Conservation (phyloP, 768 basidiomycete genomes). For the Kwoniella europaea region DNA sequence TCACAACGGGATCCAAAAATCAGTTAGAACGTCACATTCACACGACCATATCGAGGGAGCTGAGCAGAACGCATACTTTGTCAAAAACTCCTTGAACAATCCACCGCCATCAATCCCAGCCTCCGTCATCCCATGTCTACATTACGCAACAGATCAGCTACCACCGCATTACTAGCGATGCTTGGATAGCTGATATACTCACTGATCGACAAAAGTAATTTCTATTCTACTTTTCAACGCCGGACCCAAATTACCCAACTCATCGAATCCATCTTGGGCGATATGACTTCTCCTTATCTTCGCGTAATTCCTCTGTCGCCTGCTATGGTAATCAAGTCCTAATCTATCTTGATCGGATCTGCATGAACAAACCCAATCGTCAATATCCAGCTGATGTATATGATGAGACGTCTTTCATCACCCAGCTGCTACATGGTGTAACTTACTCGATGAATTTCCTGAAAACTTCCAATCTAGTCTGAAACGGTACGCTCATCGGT, state of each 20-base stretch:
- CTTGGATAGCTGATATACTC: conserved; percentile 47
- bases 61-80: conserved; percentile 59
- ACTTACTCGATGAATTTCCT: conserved; percentile 70
- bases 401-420: not conserved
- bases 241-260: conserved; percentile 68
- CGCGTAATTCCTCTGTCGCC: conserved; percentile 62
- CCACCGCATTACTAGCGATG: not conserved
- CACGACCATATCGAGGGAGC: not conserved
- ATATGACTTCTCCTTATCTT: conserved; percentile 73
- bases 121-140: conserved; percentile 57
- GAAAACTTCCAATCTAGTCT: conserved; percentile 86
- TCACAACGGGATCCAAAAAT: not conserved
- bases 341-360: conserved; percentile 64
- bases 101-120: conserved; percentile 96
- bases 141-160: conserved; percentile 16
- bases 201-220: conserved; percentile 96
- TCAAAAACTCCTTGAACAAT: conserved; percentile 97
- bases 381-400: not conserved
- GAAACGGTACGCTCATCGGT: conserved; percentile 93
- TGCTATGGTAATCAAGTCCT: conserved; percentile 49
- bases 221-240: conserved; percentile 81
- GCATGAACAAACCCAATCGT: not conserved
- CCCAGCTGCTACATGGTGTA: not conserved
- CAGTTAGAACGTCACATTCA: not conserved
- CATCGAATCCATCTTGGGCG: conserved; percentile 89